Evolutionary conservation across 768 basidiomycete genomes (phyloP).

Genomic region (Xerocomus spinulosus): DNA sequence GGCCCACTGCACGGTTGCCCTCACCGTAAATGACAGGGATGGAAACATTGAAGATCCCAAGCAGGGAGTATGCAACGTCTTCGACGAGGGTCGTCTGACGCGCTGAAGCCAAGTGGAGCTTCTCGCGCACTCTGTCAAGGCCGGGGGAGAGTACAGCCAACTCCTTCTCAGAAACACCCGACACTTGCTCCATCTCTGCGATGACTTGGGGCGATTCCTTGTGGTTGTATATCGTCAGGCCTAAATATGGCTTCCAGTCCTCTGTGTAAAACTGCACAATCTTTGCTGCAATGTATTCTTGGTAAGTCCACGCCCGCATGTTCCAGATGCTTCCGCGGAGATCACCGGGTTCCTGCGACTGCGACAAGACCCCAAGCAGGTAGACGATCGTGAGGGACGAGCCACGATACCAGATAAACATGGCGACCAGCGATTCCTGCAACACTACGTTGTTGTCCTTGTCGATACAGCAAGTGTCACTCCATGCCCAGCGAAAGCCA

Average conservation of each 20-base stretch:
- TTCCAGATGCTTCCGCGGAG: neutral
- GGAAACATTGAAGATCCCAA: neutral
- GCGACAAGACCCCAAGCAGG: neutral
- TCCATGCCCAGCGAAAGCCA: too few species aligned
- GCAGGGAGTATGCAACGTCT: neutral
- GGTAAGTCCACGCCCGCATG: neutral
- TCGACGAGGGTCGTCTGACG: neutral
- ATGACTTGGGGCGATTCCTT: neutral
- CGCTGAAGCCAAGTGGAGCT: neutral
- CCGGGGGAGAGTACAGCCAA: neutral
- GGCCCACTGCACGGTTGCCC: neutral
- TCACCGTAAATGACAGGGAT: slow-evolving; percentile 1
- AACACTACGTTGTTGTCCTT: too few species aligned
- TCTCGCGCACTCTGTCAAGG: neutral
- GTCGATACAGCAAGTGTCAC: too few species aligned
- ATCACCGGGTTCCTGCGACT: neutral
- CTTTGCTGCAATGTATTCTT: neutral
- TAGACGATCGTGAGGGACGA: neutral
- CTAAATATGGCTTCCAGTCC: neutral
- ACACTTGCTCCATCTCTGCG: neutral
- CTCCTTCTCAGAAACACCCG: neutral
- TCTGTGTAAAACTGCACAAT: neutral
- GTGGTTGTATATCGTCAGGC: neutral
- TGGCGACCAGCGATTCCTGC: neutral
- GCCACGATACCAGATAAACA: neutral